Conservation (phyloP, 345 rosid species). For the Linum trigynum region DNA sequence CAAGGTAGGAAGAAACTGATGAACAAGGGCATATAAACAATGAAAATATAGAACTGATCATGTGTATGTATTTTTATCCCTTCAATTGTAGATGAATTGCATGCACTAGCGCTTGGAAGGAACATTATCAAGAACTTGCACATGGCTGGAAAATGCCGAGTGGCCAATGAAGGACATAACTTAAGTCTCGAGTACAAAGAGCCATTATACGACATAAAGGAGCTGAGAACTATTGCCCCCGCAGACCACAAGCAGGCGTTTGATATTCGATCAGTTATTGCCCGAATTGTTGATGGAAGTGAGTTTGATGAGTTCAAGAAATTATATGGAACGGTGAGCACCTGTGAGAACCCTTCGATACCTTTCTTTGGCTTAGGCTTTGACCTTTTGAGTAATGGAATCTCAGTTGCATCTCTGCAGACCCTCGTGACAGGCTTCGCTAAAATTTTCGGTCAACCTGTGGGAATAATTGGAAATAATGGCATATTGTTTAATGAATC, state of each 20-base stretch:
- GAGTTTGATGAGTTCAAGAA: slow-evolving; percentile 98
- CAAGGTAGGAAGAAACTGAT: slow-evolving; percentile 47
- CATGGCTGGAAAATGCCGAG: slow-evolving; percentile 59
- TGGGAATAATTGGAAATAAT: slow-evolving; percentile 87
- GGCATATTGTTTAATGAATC: slow-evolving; percentile 89
- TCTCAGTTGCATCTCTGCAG: slow-evolving; percentile 33
- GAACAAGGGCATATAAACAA: neutral
- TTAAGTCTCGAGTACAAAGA: slow-evolving; percentile 40
- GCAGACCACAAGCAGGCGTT: slow-evolving; percentile 81
- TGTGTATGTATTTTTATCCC: slow-evolving; percentile 2
- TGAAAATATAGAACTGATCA: slow-evolving; percentile 5
- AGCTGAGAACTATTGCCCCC: slow-evolving; percentile 86
- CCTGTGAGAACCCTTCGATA: slow-evolving; percentile 14
- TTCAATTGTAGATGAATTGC: slow-evolving; percentile 64
- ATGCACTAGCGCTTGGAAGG: slow-evolving; percentile 89
- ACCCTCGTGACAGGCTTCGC: slow-evolving; percentile 92
- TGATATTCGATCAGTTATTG: slow-evolving; percentile 84
- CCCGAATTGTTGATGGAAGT: slow-evolving; percentile 89
- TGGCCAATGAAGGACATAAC: slow-evolving; percentile 25
- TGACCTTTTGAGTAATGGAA: slow-evolving; percentile 5
- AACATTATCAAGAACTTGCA: slow-evolving; percentile 86
- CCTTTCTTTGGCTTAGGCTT: slow-evolving; percentile 1
- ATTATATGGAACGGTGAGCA: slow-evolving; percentile 86
- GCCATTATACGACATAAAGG: slow-evolving; percentile 78
- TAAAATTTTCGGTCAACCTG: slow-evolving; percentile 68